These are phyloP conservation scores for Penicillium thymicola DNA, from an alignment of 2,329 filamentous ascomycete genomes.

Conservation along the genomic window DNA sequence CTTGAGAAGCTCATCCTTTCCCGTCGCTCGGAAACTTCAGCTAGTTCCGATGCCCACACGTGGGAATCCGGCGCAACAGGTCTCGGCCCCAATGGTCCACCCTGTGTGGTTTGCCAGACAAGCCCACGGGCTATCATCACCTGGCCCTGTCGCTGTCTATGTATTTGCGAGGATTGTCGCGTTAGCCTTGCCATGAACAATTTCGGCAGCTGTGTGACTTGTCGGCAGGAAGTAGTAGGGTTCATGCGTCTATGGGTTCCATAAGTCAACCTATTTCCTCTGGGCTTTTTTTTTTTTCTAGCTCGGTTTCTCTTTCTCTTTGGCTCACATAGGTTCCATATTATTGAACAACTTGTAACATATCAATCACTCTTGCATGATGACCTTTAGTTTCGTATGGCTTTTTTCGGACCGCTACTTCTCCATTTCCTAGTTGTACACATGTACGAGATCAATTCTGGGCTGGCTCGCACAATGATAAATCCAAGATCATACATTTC, in stretches of 20 bases:
- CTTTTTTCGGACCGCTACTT: background rate
- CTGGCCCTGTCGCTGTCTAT: conserved; percentile 94
- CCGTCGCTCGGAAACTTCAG: conserved; percentile 41
- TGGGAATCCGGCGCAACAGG: conserved; percentile 72
- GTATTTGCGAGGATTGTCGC: conserved; percentile 90
- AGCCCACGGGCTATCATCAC: conserved; percentile 84
- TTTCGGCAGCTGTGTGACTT: conserved; percentile 94
- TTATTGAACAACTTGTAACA: conserved; percentile 15
- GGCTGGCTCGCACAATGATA: background rate
- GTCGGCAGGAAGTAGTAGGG: conserved; percentile 79
- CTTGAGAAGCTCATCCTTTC: conserved; percentile 60
- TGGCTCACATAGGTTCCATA: conserved; percentile 2
- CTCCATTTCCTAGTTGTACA: background rate
- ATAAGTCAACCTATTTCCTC: conserved; percentile 16
- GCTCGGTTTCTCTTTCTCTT: background rate
- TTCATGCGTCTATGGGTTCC: conserved; percentile 93
- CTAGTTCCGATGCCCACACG: conserved; percentile 28
- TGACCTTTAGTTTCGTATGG: background rate
- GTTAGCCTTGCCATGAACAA: conserved; percentile 95
- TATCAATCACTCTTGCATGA: conserved; percentile 15
- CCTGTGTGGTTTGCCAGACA: conserved; percentile 90
- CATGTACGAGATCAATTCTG: background rate
- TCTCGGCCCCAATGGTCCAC: conserved; percentile 70
- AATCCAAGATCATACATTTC: background rate
- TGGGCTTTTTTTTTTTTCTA: background rate